A percentile compares a stretch with the other conserved stretches of the same genome.
Conservation (phyloP, 768 basidiomycete genomes). For the Phanerodontia chrysosporium region DNA sequence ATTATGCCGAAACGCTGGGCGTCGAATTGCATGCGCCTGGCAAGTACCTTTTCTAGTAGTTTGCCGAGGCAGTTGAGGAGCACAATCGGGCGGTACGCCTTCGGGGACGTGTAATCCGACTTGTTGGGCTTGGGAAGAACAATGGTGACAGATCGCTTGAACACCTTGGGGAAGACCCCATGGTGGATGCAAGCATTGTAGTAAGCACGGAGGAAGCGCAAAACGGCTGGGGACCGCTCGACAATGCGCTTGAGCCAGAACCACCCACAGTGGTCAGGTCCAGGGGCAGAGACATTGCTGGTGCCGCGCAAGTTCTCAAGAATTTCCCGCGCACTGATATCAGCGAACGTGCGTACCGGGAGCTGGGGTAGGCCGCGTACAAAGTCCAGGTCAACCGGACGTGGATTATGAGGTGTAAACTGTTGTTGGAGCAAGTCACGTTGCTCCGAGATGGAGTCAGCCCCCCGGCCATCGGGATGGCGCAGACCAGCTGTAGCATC, state of each 20-base stretch:
- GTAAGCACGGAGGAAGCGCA: not conserved
- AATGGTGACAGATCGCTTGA: slow-evolving; percentile 13
- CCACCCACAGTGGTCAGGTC: slow-evolving; percentile 11
- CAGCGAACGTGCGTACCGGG: not conserved
- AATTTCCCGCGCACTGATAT: not conserved
- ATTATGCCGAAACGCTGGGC: slow-evolving; percentile 9
- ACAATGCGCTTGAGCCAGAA: slow-evolving; percentile 3
- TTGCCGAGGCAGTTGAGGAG: slow-evolving; percentile 23
- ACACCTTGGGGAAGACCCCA: slow-evolving; percentile 11
- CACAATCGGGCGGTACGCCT: slow-evolving; percentile 23
- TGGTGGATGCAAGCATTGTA: not conserved
- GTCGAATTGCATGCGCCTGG: slow-evolving; percentile 15
- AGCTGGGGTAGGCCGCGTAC: not conserved
- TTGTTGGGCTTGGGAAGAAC: slow-evolving; percentile 21
- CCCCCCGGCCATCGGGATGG: too few relatives aligned
- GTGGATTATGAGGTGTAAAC: not conserved
- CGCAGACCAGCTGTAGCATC: too few relatives aligned
- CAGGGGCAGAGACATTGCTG: slow-evolving; percentile 5
- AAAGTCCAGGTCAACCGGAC: not conserved
- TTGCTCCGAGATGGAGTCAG: too few relatives aligned
- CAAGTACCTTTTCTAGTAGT: slow-evolving; percentile 19
- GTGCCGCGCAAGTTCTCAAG: not conserved
- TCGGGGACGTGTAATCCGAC: slow-evolving; percentile 15
- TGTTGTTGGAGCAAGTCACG: not conserved
- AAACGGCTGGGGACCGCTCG: not conserved